A percentile compares a stretch with the other conserved stretches of the same genome.
Evolutionary conservation across 1,284 basidiomycete genomes (phyloP).

Genomic region (Coniophora puteana): DNA sequence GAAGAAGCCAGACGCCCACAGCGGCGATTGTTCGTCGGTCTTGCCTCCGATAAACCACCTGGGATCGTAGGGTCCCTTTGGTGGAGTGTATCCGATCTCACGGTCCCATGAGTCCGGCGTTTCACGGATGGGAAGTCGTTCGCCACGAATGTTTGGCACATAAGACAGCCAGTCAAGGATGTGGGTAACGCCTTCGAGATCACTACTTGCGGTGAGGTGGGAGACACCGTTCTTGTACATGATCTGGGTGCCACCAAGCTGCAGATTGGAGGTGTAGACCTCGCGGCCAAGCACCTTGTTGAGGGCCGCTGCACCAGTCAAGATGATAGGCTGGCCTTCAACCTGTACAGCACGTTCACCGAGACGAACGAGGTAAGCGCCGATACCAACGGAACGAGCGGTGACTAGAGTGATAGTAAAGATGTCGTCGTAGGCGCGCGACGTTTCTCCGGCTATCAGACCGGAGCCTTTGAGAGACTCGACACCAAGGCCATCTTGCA

Average conservation of each 20-base stretch:
- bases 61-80: constrained; percentile 95
- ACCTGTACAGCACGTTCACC: constrained; percentile 99
- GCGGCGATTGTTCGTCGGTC: constrained; percentile 73
- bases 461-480: constrained; percentile 96
- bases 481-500: constrained; percentile 97
- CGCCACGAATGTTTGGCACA: constrained; percentile 80
- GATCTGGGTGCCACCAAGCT: constrained; percentile 98
- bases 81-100: constrained; percentile 85
- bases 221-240: constrained; percentile 99
- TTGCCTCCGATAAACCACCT: constrained; percentile 98
- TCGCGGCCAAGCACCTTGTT: constrained; percentile 99
- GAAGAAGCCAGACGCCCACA: constrained; percentile 90
- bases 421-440: constrained; percentile 97
- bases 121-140: constrained; percentile 71
- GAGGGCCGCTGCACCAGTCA: constrained; percentile 94
- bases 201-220: constrained; percentile 91
- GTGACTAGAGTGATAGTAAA: constrained; percentile 99
- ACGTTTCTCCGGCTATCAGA: constrained; percentile 98
- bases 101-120: constrained; percentile 89
- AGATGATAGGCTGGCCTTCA: constrained; percentile 98
- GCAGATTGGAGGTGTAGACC: constrained; percentile 98
- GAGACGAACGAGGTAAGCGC: constrained; percentile 97
- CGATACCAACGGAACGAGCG: constrained; percentile 98
- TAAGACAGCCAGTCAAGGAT: constrained; percentile 96
- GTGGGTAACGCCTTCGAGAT: constrained; percentile 90